A percentile compares a stretch with the other conserved stretches of the same genome.
These are phyloP conservation scores for Ensete glaucum DNA, from an alignment of 176 grass and related monocot species.

Conservation along the genomic window DNA sequence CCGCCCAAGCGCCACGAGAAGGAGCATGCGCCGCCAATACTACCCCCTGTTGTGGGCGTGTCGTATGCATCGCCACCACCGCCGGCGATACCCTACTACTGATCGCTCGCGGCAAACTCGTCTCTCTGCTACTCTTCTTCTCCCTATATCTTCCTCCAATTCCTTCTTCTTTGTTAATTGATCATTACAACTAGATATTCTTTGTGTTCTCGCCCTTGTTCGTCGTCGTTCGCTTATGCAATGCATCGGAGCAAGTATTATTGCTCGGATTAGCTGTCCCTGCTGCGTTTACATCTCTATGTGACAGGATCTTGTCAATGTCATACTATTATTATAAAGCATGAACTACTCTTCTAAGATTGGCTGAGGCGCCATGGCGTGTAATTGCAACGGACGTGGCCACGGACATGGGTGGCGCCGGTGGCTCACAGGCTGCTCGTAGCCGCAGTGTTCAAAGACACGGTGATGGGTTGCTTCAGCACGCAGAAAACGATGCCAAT, in stretches of 20 bases:
- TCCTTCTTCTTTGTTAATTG: not conserved
- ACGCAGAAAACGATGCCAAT: not conserved
- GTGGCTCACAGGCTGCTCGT: too few relatives aligned
- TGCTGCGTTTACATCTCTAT: not conserved
- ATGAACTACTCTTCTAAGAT: not conserved
- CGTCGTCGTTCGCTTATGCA: conserved; percentile 1
- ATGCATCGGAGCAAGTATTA: not conserved
- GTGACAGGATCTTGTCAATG: not conserved
- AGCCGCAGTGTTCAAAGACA: too few relatives aligned
- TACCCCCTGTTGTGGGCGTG: conserved; percentile 12
- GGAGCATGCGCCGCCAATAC: not conserved
- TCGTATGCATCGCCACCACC: conserved; percentile 17
- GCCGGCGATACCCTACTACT: conserved; percentile 18
- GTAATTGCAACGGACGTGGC: too few relatives aligned
- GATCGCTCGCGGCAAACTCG: not conserved
- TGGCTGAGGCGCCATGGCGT: not conserved
- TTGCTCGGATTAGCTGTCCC: not conserved
- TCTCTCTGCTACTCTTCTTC: not conserved
- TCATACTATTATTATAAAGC: too few relatives aligned
- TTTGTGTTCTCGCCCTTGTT: conserved; percentile 3
- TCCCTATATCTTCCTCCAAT: not conserved
- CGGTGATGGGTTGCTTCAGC: not conserved
- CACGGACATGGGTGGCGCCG: too few relatives aligned
- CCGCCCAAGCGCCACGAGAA: not conserved
- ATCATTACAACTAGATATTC: conserved; percentile 18